phyloP scores from a whole-genome alignment of 225 moss, liverwort and hornwort species.

The Physcomitrium patens region DNA sequence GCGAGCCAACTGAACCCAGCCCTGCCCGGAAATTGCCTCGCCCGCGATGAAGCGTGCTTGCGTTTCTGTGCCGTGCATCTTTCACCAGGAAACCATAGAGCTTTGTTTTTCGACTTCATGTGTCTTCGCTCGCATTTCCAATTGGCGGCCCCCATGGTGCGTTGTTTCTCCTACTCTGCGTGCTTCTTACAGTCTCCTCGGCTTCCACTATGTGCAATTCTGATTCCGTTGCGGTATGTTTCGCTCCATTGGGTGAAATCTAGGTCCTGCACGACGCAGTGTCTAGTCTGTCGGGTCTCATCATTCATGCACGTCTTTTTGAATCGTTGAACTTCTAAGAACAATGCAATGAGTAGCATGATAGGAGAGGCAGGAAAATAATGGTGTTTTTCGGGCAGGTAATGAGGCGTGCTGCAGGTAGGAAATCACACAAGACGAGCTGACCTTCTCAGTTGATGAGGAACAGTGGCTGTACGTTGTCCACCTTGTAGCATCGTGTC shows the following conservation, averaged over 20 bases:
- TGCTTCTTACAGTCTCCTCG: background rate
- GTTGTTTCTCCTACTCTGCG: background rate
- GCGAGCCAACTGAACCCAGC: background rate
- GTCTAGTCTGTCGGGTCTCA: no score
- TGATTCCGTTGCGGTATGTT: slow-evolving; percentile 16
- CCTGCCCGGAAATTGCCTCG: background rate
- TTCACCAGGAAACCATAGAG: slow-evolving; percentile 16
- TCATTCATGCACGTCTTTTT: no score
- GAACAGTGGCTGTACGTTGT: slow-evolving; percentile 26
- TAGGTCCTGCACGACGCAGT: slow-evolving; percentile 29
- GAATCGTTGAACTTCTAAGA: no score
- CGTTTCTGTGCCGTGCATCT: slow-evolving; percentile 34
- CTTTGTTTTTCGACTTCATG: slow-evolving; percentile 14
- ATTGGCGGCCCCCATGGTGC: no score
- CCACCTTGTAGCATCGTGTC: slow-evolving; percentile 24
- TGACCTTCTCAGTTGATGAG: slow-evolving; percentile 9
- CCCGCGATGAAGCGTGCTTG: slow-evolving; percentile 29
- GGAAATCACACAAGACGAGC: slow-evolving; percentile 6
- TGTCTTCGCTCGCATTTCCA: slow-evolving; percentile 4
- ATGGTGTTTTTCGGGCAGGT: no score
- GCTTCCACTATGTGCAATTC: background rate
- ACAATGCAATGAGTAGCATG: slow-evolving; percentile 4
- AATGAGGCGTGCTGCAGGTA: no score
- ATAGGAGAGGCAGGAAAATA: slow-evolving; percentile 12
- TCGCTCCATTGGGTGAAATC: slow-evolving; percentile 7